These are phyloP conservation scores for Russula lepida DNA, from an alignment of 768 basidiomycete genomes.

Conservation along the genomic window DNA sequence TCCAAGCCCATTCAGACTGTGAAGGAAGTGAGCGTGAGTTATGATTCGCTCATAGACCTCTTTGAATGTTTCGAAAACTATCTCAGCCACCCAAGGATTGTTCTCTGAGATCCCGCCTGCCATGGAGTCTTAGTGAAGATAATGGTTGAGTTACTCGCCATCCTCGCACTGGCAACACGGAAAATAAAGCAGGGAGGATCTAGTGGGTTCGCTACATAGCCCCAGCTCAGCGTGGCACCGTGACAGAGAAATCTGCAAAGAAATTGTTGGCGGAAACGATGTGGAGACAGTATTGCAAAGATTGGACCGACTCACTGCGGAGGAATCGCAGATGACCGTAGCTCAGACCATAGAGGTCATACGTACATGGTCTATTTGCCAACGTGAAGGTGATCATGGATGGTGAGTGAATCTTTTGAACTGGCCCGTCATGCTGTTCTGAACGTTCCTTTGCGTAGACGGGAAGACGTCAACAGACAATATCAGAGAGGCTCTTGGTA, in stretches of 20 bases:
- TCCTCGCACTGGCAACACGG: neutral
- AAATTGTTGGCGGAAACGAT: neutral
- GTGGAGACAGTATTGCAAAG: neutral
- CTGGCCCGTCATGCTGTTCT: neutral
- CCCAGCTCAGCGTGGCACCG: neutral
- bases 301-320: slow-evolving; percentile 3
- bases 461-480: slow-evolving; percentile 2
- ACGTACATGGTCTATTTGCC: neutral
- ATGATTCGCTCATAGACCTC: neutral
- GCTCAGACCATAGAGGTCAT: slow-evolving; percentile 2
- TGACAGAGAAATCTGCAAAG: neutral
- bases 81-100: neutral
- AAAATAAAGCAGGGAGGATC: slow-evolving; percentile 4
- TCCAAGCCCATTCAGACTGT: neutral
- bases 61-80: neutral
- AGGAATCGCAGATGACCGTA: neutral
- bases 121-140: neutral
- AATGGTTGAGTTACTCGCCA: neutral
- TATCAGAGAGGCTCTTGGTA: neutral
- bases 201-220: neutral
- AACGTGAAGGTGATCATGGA: slow-evolving; percentile 1
- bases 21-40: neutral
- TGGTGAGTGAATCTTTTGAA: neutral
- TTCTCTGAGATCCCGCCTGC: neutral
- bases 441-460: neutral